A percentile compares a stretch with the other conserved stretches of the same genome.
Conservation (phyloP, 371 early-diverging fungal species). For the Haplosporangium sp. region DNA sequence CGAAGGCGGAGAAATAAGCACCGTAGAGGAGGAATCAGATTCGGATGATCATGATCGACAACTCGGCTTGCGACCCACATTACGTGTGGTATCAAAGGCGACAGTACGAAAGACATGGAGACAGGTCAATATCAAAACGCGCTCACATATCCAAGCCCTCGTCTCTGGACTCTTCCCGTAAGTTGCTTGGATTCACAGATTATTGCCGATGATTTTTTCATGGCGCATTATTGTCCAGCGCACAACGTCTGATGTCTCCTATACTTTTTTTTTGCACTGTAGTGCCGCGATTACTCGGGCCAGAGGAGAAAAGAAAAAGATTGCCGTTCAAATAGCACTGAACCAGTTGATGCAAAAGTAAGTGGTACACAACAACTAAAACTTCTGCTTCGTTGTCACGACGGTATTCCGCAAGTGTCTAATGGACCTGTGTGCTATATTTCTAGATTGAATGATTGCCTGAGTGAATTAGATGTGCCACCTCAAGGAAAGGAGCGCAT, state of each 20-base stretch:
- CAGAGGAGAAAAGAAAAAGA: conserved; percentile 45
- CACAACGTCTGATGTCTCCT: neutral
- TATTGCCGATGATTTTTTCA: neutral
- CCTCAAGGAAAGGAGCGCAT: conserved; percentile 11
- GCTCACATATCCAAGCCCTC: conserved; percentile 36
- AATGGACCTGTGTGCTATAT: neutral
- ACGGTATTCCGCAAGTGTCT: neutral
- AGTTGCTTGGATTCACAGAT: neutral
- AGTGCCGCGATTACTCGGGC: conserved; percentile 37
- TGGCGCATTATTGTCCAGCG: neutral
- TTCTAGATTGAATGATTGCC: conserved; percentile 36
- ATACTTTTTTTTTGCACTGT: neutral
- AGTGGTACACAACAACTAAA: neutral
- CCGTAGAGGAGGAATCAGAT: conserved; percentile 16
- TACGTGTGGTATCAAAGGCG: conserved; percentile 44
- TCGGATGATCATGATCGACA: conserved; percentile 23
- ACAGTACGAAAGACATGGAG: conserved; percentile 35
- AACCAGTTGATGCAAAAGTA: conserved; percentile 49
- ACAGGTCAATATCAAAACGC: conserved; percentile 31
- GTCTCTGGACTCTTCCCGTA: conserved; percentile 43
- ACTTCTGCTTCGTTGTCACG: too few species aligned
- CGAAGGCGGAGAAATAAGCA: conserved; percentile 9
- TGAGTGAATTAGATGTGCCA: conserved; percentile 48
- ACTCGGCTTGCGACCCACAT: conserved; percentile 32
- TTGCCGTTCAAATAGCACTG: conserved; percentile 31